These are phyloP conservation scores for Nakazawaea molendinolei DNA, from an alignment of 805 yeast species.

Conservation along the genomic window DNA sequence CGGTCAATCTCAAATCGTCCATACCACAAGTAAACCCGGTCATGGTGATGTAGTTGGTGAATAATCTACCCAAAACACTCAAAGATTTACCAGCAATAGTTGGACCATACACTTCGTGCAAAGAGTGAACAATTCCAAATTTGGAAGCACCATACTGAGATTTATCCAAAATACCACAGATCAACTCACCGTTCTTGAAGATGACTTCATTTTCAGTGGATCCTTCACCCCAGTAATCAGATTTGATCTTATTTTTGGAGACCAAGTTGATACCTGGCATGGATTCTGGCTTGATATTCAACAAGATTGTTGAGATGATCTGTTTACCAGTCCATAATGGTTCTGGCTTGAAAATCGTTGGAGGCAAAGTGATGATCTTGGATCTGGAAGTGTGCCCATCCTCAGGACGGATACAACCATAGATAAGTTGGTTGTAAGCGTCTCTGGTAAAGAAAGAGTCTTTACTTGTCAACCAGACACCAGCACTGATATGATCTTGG, in stretches of 20 bases:
- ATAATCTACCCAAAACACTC: constrained; percentile 89
- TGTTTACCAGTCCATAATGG: constrained; percentile 99
- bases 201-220: constrained; percentile 83
- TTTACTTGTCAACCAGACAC: constrained; percentile 95
- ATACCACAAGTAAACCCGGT: constrained; percentile 98
- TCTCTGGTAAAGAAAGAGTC: constrained; percentile 89
- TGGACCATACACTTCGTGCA: constrained; percentile 94
- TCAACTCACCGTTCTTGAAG: constrained; percentile 77
- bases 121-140: constrained; percentile 92
- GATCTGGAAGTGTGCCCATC: constrained; percentile 85
- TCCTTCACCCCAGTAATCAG: constrained; percentile 88
- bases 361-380: constrained; percentile 74
- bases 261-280: constrained; percentile 88
- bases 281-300: constrained; percentile 78
- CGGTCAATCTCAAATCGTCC: constrained; percentile 94
- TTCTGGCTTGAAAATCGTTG: constrained; percentile 79
- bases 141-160: constrained; percentile 98
- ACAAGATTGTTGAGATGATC: constrained; percentile 82
- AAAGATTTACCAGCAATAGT: constrained; percentile 82
- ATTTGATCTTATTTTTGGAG: constrained; percentile 84
- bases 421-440: constrained; percentile 86
- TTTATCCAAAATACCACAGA: constrained; percentile 92
- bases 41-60: constrained; percentile 87
- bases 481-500: constrained; percentile 98
- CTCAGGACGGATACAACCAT: constrained; percentile 94